Evolutionary conservation across 2,329 filamentous ascomycete species (phyloP).

Genomic region (Aspergillus bombycis): DNA sequence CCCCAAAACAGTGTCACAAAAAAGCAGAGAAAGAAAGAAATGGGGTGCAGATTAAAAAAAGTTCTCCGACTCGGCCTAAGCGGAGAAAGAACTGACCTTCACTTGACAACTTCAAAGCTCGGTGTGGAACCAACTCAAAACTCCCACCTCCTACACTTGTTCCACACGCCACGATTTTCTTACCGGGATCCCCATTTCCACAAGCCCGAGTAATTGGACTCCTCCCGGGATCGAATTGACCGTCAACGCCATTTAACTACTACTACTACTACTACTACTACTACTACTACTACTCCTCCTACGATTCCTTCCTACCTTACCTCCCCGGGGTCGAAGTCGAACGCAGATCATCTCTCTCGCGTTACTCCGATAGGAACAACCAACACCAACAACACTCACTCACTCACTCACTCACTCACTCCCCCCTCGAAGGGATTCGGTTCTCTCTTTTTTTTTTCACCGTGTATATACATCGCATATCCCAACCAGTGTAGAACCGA

Average conservation of each 20-base stretch:
- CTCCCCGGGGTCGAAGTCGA: too few relatives aligned
- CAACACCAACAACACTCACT: too few relatives aligned
- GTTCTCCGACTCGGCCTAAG: neutral
- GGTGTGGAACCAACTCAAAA: neutral
- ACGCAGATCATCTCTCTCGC: too few relatives aligned
- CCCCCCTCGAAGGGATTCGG: neutral
- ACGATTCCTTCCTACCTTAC: too few relatives aligned
- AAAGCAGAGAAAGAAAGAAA: neutral
- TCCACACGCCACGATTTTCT: neutral
- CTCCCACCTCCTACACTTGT: neutral
- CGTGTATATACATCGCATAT: neutral
- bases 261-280: too few relatives aligned
- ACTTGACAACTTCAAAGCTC: neutral
- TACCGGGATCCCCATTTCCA: too few relatives aligned
- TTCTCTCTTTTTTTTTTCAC: neutral
- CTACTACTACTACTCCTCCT: too few relatives aligned
- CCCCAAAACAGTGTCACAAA: too few relatives aligned
- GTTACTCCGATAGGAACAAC: neutral
- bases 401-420: too few relatives aligned
- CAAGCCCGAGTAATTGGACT: too few relatives aligned
- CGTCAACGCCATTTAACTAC: too few relatives aligned
- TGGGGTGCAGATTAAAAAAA: neutral
- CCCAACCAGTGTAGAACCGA: neutral
- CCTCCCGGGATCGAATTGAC: too few relatives aligned
- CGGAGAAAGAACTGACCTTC: neutral